These are phyloP conservation scores for Mortierella sp. DNA, from an alignment of 371 early-diverging fungal genomes.

Conservation along the genomic window DNA sequence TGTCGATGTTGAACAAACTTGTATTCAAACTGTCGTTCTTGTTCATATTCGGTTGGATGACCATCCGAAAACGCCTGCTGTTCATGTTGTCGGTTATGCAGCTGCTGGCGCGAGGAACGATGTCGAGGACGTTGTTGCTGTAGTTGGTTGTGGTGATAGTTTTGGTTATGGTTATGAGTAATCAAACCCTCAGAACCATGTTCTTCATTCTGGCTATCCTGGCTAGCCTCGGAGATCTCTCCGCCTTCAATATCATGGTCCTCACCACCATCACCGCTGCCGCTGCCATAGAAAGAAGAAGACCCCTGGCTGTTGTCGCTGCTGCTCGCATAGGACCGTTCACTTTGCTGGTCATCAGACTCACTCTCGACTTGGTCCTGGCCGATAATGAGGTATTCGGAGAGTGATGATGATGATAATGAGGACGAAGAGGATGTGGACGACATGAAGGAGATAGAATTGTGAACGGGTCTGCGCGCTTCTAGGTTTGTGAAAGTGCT, in stretches of 20 bases:
- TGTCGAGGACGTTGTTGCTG: conserved; percentile 3
- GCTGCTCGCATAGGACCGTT: conserved; percentile 12
- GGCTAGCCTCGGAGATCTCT: conserved; percentile 8
- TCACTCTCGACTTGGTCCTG: conserved; percentile 32
- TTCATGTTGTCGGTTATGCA: neutral
- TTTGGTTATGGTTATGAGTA: no score
- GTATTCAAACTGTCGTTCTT: neutral
- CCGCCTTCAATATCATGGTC: conserved; percentile 1
- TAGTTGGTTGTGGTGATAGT: no score
- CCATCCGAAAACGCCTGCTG: neutral
- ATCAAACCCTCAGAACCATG: no score
- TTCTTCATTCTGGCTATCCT: conserved; percentile 23
- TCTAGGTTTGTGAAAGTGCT: neutral
- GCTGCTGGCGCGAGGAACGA: neutral
- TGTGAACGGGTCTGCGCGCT: no score
- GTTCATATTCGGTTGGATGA: neutral
- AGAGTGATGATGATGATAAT: conserved; percentile 48
- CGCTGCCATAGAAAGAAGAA: neutral
- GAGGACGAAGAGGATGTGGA: conserved; percentile 28
- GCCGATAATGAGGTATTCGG: conserved; percentile 39
- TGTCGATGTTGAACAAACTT: neutral
- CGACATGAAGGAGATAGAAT: conserved; percentile 6
- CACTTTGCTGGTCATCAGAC: conserved; percentile 21
- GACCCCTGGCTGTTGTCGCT: conserved; percentile 15
- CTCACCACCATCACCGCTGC: neutral